Evolutionary conservation across 768 basidiomycete genomes (phyloP).

Genomic region (Agaricus subrufescens): DNA sequence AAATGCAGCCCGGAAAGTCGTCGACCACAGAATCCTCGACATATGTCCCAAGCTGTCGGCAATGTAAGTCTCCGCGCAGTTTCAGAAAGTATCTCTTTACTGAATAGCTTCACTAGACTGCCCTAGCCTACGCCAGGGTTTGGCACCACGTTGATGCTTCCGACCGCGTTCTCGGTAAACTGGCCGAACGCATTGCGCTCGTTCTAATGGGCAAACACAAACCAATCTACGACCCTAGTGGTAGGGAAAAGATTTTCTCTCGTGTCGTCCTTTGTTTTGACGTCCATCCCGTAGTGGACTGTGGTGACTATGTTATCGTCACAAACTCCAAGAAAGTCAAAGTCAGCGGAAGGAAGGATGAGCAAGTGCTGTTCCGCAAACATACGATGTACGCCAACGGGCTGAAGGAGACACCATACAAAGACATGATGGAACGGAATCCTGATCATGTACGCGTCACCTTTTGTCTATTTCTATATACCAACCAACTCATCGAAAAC

Average conservation of each 20-base stretch:
- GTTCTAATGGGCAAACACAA: constrained; percentile 99
- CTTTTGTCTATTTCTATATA: not conserved
- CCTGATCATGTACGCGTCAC: constrained; percentile 78
- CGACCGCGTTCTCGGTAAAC: constrained; percentile 88
- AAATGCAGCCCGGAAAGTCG: not conserved
- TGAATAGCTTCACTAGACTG: constrained; percentile 56
- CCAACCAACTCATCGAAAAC: not conserved
- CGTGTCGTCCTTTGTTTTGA: not conserved
- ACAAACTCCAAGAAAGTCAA: constrained; percentile 81
- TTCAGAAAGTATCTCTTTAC: not conserved
- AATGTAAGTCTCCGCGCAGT: constrained; percentile 48
- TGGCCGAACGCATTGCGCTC: constrained; percentile 90
- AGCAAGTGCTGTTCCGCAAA: constrained; percentile 83
- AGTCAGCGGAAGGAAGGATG: constrained; percentile 85
- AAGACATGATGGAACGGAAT: constrained; percentile 75
- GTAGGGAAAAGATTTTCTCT: constrained; percentile 37
- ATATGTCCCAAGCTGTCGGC: constrained; percentile 79
- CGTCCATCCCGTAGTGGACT: constrained; percentile 61
- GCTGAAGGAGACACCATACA: constrained; percentile 85
- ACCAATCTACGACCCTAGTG: constrained; percentile 89
- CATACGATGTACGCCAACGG: constrained; percentile 94
- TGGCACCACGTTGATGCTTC: constrained; percentile 96
- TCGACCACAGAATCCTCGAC: constrained; percentile 4
- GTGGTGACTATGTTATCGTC: constrained; percentile 96
- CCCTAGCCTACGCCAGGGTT: constrained; percentile 87